Conservation (phyloP, 1,284 basidiomycete genomes). For the Sanguinoderma infundibulare region DNA sequence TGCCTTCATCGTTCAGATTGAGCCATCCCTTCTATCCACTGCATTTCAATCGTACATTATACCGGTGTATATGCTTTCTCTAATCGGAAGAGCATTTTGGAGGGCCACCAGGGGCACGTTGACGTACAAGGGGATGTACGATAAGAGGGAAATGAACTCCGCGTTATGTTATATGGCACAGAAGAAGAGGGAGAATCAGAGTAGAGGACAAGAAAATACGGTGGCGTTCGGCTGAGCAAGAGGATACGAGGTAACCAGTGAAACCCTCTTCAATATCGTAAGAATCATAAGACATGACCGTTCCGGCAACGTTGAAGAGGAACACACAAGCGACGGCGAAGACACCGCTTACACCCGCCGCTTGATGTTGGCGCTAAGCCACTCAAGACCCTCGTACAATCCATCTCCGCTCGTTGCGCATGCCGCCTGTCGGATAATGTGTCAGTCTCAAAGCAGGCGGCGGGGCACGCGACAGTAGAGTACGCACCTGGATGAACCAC, state of each 20-base stretch:
- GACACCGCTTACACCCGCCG: slow-evolving; percentile 64
- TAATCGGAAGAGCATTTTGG: slow-evolving; percentile 30
- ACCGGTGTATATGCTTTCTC: slow-evolving; percentile 30
- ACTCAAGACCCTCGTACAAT: slow-evolving; percentile 98
- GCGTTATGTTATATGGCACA: slow-evolving; percentile 33
- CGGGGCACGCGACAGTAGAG: slow-evolving; percentile 12
- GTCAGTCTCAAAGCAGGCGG: slow-evolving; percentile 13
- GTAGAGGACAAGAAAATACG: slow-evolving; percentile 17
- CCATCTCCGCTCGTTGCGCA: slow-evolving; percentile 99
- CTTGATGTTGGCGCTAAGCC: slow-evolving; percentile 92
- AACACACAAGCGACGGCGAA: slow-evolving; percentile 28
- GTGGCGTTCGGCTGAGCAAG: slow-evolving; percentile 28
- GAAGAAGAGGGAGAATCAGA: slow-evolving; percentile 22
- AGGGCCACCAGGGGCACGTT: slow-evolving; percentile 20
- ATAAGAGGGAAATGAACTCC: slow-evolving; percentile 26
- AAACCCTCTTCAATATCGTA: slow-evolving; percentile 36
- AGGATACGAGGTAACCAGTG: slow-evolving; percentile 29
- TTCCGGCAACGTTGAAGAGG: slow-evolving; percentile 39
- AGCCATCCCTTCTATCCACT: too few relatives aligned
- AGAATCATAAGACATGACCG: slow-evolving; percentile 46
- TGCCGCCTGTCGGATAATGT: slow-evolving; percentile 68
- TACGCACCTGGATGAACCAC: slow-evolving; percentile 94
- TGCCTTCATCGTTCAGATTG: too few relatives aligned
- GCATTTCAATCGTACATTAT: slow-evolving; percentile 23
- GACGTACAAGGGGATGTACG: slow-evolving; percentile 23